Evolutionary conservation across 1,139 yeast species (phyloP), one percentile per base, ranked within the genome.

Genomic region (Wickerhamiella infanticola): DNA sequence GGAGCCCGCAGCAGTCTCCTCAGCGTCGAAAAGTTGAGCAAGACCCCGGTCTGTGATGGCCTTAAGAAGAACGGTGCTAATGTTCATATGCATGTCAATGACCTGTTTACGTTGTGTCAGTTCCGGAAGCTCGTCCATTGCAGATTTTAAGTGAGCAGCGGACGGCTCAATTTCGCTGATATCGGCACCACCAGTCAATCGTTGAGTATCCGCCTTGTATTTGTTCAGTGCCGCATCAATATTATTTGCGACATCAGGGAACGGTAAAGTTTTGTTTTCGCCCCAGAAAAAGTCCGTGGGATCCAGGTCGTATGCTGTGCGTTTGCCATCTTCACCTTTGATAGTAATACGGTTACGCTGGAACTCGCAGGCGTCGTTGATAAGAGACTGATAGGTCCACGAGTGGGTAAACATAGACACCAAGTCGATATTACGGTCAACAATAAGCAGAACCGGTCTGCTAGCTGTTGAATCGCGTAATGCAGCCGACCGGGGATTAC

Each of bases 301-400:
- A 57, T 88, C 98, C 43, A 90, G 73, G 61, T 90, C 98, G 58
- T 80, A 81, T 50, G 74, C 72, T 53, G 79, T 79, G 41, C 62
- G 58, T 31, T 61, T 55, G 24, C 64, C 64, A 40, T 38, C 72
- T 33, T 68, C 69, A 40, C 62, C 60, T 37, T 55, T 54, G 11
- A 85, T 72, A 9, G 82, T 75, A 51, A 84, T 79, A 40, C 88
- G 76, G 62, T 88, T 88, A 59, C 94, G 74, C 54, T 79, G 75
- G 55, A 90, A 70, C 47, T 75, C 74, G 62, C 93, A 84, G 8
- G 86, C 94, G 61, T 90, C 99, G 57, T 88, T 82, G 13, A 90
- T 94, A 75, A 90, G 79, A 57, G 96, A 86, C 66, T 90, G 95
- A 61, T 90, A 90, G 45, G 94, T 86, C 97, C 98, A 88, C 5